Evolutionary conservation across 306 rosid species (phyloP), one percentile per base, ranked within the genome.

Genomic region (Hippophae rhamnoides): DNA sequence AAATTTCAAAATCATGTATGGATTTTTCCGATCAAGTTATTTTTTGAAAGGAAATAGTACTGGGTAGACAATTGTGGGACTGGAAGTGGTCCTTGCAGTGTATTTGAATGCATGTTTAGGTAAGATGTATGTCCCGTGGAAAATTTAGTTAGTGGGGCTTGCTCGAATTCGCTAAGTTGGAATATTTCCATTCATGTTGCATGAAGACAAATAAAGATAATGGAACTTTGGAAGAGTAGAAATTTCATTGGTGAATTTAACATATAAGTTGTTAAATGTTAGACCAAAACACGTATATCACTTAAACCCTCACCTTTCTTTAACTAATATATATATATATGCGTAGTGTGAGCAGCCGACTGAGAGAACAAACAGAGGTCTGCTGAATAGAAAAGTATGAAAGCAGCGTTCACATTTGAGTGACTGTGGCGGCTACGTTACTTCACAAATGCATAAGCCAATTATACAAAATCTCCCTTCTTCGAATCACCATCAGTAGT

Each of bases 381-480:
- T 18, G 23, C 23, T 18, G 23, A 18, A 18, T 18, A 18, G 23
- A 18, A 1, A 18, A 18, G 23, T 18, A 18, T 49, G 23, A 13
- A 5, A 49, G 52, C 5, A 12, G 13, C 6, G 13, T 7, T 10
- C n/a, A 11, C 3, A 3, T 8, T 49, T 49, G 58, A 63, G 52
- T 41, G 67, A 41, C 57, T 51, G 7, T 55, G 38, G 50, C 53
- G 41, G 49, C 38, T 38, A 49, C 46, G 47, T 41, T 63, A 13
- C 67, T 63, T 63, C 10, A 12, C 40, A 52, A 40, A 63, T 52
- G 67, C 67, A 52, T 7, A 47, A 27, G 11, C 23, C 48, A 63
- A 6, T 23, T 9, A 18, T 41, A 23, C 55, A 46, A 47, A 61
- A 42, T 43, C 13, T 61, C 13, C 31, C 54, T 61, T 61, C 44